Evolutionary conservation across 768 basidiomycete species (phyloP), one percentile per base, ranked within the genome.

Genomic region (Pleurotus salmoneostramineus): DNA sequence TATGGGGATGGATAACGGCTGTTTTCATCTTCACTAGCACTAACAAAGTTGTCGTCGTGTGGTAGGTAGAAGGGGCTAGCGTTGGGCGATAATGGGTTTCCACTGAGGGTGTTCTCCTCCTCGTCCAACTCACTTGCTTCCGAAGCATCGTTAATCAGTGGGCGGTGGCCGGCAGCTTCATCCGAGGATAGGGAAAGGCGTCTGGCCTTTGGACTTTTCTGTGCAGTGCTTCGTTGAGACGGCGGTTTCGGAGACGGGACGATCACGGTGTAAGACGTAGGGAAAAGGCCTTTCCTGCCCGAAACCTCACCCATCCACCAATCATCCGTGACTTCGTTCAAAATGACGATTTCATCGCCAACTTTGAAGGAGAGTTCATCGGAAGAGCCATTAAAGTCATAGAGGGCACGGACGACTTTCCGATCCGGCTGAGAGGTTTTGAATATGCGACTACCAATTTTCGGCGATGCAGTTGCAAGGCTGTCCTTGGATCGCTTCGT

Each of bases 221-320:
- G 58, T 27, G 40, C 48, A 60, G 62, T 10, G 58, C 63, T 21
- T 65, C 67, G 45, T 62, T 65, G 49, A 60, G 58, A 33, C 14
- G 68, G 64, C 34, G 65, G 65, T 17, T 70, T 60, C 14, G 68
- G 64, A 5, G 76, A 70, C 45, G 69, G 72, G 21, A 72, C 67
- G 6, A 70, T 66, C 0, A 79, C 64, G 6, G 85, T 87, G 69
- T 93, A 89, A 5, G 84, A 80, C 1, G 83, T 80, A 0, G 94
- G 94, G 78, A 97, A 95, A 43, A 96, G 68, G 11, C 94, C 94
- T 52, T 80, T 84, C 60, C 77, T 77, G 1, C 90, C 91, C 56
- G 80, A 72, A 35, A 84, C 68, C 66, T 89, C 85, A 5, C 93
- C 94, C 75, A 93, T 82, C 89, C 92, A 95, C 94, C 94, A 95